phyloP scores from a whole-genome alignment of 306 rosid species.

The Styphnolobium japonicum region DNA sequence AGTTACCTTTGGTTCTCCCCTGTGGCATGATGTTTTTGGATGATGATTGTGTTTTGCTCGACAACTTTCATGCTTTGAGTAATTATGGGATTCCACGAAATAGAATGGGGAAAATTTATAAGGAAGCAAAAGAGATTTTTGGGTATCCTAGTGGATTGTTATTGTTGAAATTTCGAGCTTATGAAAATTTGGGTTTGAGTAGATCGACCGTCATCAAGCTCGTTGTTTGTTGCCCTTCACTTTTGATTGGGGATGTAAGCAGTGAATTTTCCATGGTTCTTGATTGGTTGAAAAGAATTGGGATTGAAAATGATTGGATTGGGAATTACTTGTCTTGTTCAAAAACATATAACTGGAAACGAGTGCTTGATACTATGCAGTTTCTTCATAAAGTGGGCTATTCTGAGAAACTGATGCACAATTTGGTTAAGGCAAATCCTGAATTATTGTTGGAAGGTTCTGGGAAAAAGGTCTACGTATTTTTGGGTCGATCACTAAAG shows the following conservation, averaged over 20 bases:
- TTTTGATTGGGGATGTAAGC: slow-evolving; percentile 53
- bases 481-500: slow-evolving; percentile 51
- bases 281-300: slow-evolving; percentile 49
- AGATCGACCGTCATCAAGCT: slow-evolving; percentile 51
- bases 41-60: slow-evolving; percentile 56
- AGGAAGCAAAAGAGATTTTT: slow-evolving; percentile 65
- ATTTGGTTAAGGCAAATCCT: slow-evolving; percentile 56
- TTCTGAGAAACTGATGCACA: slow-evolving; percentile 43
- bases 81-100: slow-evolving; percentile 60
- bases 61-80: slow-evolving; percentile 54
- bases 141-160: slow-evolving; percentile 43
- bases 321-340: slow-evolving; percentile 45
- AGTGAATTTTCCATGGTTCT: slow-evolving; percentile 46
- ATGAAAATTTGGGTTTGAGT: slow-evolving; percentile 67
- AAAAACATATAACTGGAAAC: slow-evolving; percentile 54
- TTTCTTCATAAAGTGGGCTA: slow-evolving; percentile 57
- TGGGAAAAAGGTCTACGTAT: slow-evolving; percentile 51
- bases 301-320: slow-evolving; percentile 61
- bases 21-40: slow-evolving; percentile 43
- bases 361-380: slow-evolving; percentile 54
- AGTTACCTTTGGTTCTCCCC: slow-evolving; percentile 51
- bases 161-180: slow-evolving; percentile 50
- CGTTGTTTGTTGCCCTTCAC: slow-evolving; percentile 61
- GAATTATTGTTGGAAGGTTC: slow-evolving; percentile 55
- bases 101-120: slow-evolving; percentile 62